phyloP scores from a whole-genome alignment of 2,329 filamentous ascomycete genomes.

The Chaetomium sp. region DNA sequence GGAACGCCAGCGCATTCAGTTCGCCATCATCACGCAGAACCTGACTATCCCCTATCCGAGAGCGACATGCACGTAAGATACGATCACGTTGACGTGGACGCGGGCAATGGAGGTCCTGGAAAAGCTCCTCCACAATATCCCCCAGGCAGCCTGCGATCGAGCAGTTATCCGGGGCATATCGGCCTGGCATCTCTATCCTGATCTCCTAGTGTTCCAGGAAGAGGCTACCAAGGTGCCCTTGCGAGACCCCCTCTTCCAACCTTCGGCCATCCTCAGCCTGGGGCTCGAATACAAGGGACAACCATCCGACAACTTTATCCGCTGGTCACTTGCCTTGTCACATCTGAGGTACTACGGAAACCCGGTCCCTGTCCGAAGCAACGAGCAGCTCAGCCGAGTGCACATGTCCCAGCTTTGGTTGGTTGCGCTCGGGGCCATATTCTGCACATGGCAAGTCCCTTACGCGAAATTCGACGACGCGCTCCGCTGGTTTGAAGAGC shows the following conservation, averaged over 20 bases:
- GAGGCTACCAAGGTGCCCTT: conserved; percentile 3
- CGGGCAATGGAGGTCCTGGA: conserved; percentile 36
- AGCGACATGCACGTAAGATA: conserved; percentile 34
- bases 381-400: too few species aligned
- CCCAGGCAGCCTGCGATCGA: conserved; percentile 34
- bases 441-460: too few species aligned
- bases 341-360: conserved; percentile 21
- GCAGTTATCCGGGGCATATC: conserved; percentile 38
- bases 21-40: conserved; percentile 39
- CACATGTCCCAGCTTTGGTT: too few species aligned
- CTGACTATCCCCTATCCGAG: conserved; percentile 34
- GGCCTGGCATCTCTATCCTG: conserved; percentile 43
- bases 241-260: neutral
- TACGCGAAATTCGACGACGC: too few species aligned
- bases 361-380: too few species aligned
- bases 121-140: conserved; percentile 36
- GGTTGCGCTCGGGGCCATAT: too few species aligned
- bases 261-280: conserved; percentile 3
- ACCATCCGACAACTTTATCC: conserved; percentile 3
- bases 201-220: conserved; percentile 32
- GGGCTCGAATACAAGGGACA: conserved; percentile 3
- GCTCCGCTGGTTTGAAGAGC: too few species aligned
- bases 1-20: conserved; percentile 34
- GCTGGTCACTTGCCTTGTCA: conserved; percentile 20
- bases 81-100: conserved; percentile 39